phyloP scores from a whole-genome alignment of 139 green algal species.

The Ostreobium quekettii region DNA sequence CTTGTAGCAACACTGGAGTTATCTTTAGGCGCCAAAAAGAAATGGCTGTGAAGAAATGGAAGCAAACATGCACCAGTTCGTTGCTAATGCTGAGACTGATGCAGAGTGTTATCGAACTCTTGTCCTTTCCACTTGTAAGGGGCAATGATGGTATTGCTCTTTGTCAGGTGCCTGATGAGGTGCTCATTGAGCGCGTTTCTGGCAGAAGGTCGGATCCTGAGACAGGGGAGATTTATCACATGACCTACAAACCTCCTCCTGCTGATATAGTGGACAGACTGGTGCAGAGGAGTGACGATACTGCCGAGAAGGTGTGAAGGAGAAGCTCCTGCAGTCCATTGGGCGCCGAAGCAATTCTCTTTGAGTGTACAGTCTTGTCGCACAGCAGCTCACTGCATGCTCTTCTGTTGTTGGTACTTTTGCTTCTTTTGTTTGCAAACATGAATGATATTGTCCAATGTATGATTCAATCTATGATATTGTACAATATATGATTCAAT shows the following conservation, averaged over 20 bases:
- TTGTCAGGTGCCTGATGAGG: conserved; percentile 82
- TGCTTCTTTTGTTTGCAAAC: no score
- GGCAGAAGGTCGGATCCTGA: conserved; percentile 85
- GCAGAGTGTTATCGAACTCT: no score
- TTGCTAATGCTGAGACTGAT: neutral
- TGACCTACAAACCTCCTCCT: conserved; percentile 82
- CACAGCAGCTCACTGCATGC: no score
- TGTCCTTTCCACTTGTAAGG: no score
- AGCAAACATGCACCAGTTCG: no score
- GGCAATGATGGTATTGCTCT: conserved; percentile 8
- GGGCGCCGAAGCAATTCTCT: neutral
- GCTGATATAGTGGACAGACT: conserved; percentile 58
- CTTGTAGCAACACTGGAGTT: no score
- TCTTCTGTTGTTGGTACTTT: no score
- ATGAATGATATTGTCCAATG: no score
- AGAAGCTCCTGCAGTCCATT: neutral
- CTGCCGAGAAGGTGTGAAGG: conserved; percentile 75
- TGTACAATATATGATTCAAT: neutral
- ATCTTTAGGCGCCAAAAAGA: no score
- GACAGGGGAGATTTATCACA: conserved; percentile 89
- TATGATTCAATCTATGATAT: neutral
- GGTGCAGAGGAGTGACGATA: conserved; percentile 81
- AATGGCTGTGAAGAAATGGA: no score
- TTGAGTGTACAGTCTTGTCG: no score
- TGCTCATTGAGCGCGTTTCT: conserved; percentile 89